Conservation (phyloP, 2,329 filamentous ascomycete genomes). For the Furcasterigmium sp. region DNA sequence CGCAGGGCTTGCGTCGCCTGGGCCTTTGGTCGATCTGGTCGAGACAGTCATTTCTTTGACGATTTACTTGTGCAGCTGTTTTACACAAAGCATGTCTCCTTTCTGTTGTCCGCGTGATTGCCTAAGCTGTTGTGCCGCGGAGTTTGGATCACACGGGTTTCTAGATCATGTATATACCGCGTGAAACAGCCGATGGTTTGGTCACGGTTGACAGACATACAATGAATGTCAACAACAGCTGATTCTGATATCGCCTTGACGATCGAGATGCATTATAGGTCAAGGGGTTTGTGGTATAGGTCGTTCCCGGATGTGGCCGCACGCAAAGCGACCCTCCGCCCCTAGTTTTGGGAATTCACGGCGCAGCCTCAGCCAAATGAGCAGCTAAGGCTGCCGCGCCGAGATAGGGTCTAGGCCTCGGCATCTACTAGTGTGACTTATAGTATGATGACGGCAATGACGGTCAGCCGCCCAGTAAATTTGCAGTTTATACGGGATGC, state of each 20-base stretch:
- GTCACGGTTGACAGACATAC: background rate
- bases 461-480: too few species aligned
- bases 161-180: background rate
- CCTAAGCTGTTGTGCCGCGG: background rate
- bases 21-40: too few species aligned
- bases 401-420: too few species aligned
- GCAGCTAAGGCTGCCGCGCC: too few species aligned
- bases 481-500: too few species aligned
- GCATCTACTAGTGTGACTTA: too few species aligned
- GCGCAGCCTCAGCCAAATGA: background rate
- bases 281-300: slow-evolving; percentile 2
- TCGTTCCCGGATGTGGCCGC: slow-evolving; percentile 3
- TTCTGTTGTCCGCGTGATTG: too few species aligned
- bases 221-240: background rate
- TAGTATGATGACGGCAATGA: too few species aligned
- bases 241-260: background rate
- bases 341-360: slow-evolving; percentile 1
- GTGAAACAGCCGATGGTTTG: background rate
- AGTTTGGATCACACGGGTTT: background rate
- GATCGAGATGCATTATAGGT: background rate
- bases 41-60: too few species aligned
- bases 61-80: background rate
- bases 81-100: background rate
- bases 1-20: too few species aligned
- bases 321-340: slow-evolving; percentile 1